Conservation (phyloP, 768 basidiomycete genomes). For the Russula foetens region DNA sequence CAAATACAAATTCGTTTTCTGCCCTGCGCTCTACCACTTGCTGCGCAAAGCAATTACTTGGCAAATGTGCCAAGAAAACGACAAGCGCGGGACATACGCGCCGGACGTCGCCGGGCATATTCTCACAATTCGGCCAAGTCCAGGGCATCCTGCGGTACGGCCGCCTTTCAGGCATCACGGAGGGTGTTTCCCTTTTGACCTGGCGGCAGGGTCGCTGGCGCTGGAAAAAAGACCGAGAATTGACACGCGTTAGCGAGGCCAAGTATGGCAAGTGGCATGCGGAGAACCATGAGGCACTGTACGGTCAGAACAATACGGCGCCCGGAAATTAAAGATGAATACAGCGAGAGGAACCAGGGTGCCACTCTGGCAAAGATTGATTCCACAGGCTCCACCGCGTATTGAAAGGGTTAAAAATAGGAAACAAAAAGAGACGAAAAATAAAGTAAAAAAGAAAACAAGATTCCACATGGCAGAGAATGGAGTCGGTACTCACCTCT, state of each 20-base stretch:
- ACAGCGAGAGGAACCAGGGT: neutral
- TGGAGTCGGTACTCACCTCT: conserved; percentile 26
- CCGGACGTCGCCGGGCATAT: too few species aligned
- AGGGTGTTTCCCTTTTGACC: neutral
- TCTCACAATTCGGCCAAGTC: neutral
- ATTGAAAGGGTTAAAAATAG: neutral
- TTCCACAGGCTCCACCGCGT: neutral
- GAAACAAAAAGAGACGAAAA: neutral
- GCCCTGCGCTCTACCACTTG: too few species aligned
- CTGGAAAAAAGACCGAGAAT: conserved; percentile 1
- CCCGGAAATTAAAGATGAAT: too few species aligned
- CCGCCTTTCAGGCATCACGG: neutral
- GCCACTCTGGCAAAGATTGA: too few species aligned
- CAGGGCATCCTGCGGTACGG: neutral
- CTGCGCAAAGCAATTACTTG: too few species aligned
- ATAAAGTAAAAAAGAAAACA: neutral
- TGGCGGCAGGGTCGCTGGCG: neutral
- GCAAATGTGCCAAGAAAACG: neutral
- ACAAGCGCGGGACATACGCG: neutral
- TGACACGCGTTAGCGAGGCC: conserved; percentile 3
- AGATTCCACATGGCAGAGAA: neutral
- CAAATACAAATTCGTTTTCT: neutral
- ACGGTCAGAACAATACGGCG: neutral
- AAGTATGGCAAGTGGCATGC: conserved; percentile 10
- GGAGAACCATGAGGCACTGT: conserved; percentile 5